Evolutionary conservation across 768 basidiomycete species (phyloP), one percentile per base, ranked within the genome.

Genomic region (Clitopilus hobsonii): DNA sequence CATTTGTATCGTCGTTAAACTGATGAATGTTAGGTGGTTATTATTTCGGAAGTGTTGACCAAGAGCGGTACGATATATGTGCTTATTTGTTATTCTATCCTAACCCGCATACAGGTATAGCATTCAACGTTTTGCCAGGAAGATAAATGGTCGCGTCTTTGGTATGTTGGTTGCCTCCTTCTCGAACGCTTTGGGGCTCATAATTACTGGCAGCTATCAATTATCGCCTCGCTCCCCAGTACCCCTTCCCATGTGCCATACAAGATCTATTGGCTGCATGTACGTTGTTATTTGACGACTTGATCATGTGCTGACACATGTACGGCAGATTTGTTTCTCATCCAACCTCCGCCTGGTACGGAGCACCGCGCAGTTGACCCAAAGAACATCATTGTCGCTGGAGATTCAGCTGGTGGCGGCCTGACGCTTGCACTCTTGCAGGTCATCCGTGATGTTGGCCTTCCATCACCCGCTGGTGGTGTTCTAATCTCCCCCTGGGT

Each of bases 341-440:
- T 95, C 56, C 74, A 78, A n/a, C 94, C 96, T 1, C 96, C 96
- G 5, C 76, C 83, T 6, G 88, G 75, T 2, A 84, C 91, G 4
- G 74, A 81, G 18, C 97, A 98, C 70, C 69, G 71, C 13, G 83
- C 96, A 0, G 85, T 99, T 5, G 78, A 86, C 45, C 94, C 97
- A 0, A 76, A 79, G 0, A 85, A 87, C 60, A 88, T 99, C 29
- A 80, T 98, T 10, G 73, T 98, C 16, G 86, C 86, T 0, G 97
- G 97, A 2, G 94, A 94, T 71, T 94, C 92, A 20, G 95, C 96
- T 0, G 97, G 97, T 5, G 97, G 94, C 6, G 94, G 93, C 0
- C 74, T 98, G 11, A 80, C 84, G 1, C 71, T 98, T 50, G 88
- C 94, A 3, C 75, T 97, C 25, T 78, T 99, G 3, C 91, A 94